A percentile compares a stretch with the other conserved stretches of the same genome.
These are phyloP conservation scores for Grosmannia clavigera DNA, from an alignment of 2,329 filamentous ascomycete species.

Conservation along the genomic window DNA sequence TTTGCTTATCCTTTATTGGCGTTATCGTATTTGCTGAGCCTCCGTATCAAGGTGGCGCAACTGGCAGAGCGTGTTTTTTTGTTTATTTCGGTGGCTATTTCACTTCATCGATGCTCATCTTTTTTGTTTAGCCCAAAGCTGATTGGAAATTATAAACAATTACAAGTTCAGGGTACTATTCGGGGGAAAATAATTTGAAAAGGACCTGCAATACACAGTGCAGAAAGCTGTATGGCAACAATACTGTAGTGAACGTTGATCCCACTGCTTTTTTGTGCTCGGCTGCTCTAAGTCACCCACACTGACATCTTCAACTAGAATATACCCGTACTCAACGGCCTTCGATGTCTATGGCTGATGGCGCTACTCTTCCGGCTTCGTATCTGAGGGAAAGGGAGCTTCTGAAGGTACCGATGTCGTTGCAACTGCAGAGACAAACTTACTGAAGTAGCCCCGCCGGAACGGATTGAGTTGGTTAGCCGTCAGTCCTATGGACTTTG, in stretches of 20 bases:
- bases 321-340: too few relatives aligned
- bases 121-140: neutral
- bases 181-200: too few relatives aligned
- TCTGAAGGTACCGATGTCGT: neutral
- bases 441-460: conserved; percentile 44
- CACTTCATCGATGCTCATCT: neutral
- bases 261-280: too few relatives aligned
- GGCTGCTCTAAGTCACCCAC: too few relatives aligned
- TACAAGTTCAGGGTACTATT: too few relatives aligned
- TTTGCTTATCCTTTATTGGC: neutral
- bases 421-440: conserved; percentile 26
- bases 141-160: too few relatives aligned
- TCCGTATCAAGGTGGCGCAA: neutral
- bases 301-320: too few relatives aligned
- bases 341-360: too few relatives aligned
- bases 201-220: too few relatives aligned
- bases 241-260: too few relatives aligned
- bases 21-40: neutral
- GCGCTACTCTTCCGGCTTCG: too few relatives aligned
- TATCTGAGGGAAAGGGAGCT: neutral
- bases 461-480: conserved; percentile 50
- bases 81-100: neutral
- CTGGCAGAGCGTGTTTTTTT: neutral
- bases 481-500: conserved; percentile 29
- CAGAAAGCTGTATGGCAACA: too few relatives aligned